Evolutionary conservation across 2,329 filamentous ascomycete genomes (phyloP).

Genomic region (Neonectria punicea): DNA sequence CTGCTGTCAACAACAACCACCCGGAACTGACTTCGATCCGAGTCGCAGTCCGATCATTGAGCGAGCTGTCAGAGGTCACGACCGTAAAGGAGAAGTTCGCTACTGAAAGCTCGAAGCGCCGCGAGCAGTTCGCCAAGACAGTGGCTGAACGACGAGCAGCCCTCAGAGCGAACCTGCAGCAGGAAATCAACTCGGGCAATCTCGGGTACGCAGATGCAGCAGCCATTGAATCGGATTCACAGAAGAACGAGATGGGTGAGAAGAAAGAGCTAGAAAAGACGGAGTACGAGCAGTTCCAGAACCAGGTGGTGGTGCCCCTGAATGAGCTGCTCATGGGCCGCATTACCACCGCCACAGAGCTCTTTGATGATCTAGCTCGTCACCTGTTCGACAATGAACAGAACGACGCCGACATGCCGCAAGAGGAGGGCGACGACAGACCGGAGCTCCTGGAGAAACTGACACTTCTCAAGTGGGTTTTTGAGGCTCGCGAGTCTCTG

Average conservation of each 20-base stretch:
- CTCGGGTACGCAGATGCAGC: conserved; percentile 87
- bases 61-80: conserved; percentile 78
- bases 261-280: conserved; percentile 79
- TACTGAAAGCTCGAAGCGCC: conserved; percentile 65
- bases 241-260: conserved; percentile 74
- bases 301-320: conserved; percentile 82
- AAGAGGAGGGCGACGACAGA: conserved; percentile 95
- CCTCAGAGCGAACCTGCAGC: conserved; percentile 79
- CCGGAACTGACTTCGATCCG: conserved; percentile 86
- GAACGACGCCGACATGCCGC: conserved; percentile 81
- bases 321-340: conserved; percentile 82
- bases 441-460: conserved; percentile 95
- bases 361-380: conserved; percentile 80
- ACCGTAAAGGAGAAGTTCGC: conserved; percentile 72
- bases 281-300: conserved; percentile 87
- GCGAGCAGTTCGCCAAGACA: conserved; percentile 64
- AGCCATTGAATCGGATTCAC: conserved; percentile 80
- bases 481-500: conserved; percentile 89
- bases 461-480: conserved; percentile 95
- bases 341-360: conserved; percentile 76
- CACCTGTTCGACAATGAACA: conserved; percentile 74
- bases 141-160: conserved; percentile 67
- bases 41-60: conserved; percentile 76
- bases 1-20: conserved; percentile 95
- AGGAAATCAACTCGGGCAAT: conserved; percentile 79